phyloP scores from a whole-genome alignment of 345 rosid genomes.

The Linum trigynum region DNA sequence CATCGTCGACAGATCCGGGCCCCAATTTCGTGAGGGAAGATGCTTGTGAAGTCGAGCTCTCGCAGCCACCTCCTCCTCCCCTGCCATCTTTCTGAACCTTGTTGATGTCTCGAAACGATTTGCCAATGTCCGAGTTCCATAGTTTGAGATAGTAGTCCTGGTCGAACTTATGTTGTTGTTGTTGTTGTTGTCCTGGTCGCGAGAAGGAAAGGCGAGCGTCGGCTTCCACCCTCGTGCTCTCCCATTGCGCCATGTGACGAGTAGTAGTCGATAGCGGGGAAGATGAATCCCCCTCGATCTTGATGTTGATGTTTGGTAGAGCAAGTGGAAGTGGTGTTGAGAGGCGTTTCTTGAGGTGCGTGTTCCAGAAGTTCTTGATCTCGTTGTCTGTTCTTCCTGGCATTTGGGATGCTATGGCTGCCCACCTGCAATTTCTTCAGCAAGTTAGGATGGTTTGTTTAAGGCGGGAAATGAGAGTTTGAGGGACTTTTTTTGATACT shows the following conservation, averaged over 20 bases:
- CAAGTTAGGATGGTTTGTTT: background rate
- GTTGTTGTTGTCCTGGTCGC: conserved; percentile 6
- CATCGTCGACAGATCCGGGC: conserved; percentile 7
- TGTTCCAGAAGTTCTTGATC: conserved; percentile 35
- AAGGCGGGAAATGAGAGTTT: background rate
- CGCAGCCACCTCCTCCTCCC: conserved; percentile 10
- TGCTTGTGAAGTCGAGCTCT: conserved; percentile 7
- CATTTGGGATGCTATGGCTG: conserved; percentile 32
- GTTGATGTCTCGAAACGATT: conserved; percentile 16
- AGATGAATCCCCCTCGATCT: conserved; percentile 9
- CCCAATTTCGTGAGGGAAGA: conserved; percentile 9
- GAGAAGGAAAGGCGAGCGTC: conserved; percentile 22
- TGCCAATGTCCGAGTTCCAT: conserved; percentile 33
- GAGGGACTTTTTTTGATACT: background rate
- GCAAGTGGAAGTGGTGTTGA: background rate
- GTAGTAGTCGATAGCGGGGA: background rate
- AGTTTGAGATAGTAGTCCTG: conserved; percentile 20
- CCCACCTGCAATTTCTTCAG: conserved; percentile 24
- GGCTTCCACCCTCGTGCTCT: conserved; percentile 22
- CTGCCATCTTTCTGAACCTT: background rate
- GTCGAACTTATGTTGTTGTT: conserved; percentile 1
- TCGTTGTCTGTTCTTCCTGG: conserved; percentile 38
- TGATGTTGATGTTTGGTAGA: background rate
- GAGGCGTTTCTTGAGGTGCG: conserved; percentile 25
- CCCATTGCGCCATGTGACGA: conserved; percentile 19